Conservation (phyloP, 257 asterid species). For the Lycium barbarum region DNA sequence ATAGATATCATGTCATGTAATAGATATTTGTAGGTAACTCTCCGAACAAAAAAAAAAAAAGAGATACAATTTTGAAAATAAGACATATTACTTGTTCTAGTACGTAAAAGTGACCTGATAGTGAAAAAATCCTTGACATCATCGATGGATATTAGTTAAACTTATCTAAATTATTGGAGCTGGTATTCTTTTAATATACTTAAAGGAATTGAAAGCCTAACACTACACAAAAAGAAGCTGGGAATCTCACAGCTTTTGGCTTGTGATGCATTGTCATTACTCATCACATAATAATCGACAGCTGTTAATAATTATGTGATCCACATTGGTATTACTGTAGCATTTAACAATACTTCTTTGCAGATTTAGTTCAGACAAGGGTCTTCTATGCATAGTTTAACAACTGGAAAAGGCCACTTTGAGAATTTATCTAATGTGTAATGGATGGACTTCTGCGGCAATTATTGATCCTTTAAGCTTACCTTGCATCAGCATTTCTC, state of each 20-base stretch:
- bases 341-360: not conserved
- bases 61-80: too few relatives aligned
- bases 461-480: slow-evolving; percentile 28
- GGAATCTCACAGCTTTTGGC: slow-evolving; percentile 30
- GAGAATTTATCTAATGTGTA: slow-evolving; percentile 1
- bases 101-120: too few relatives aligned
- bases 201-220: not conserved
- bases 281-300: slow-evolving; percentile 4
- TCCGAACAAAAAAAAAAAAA: too few relatives aligned
- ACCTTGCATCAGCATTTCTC: slow-evolving; percentile 2
- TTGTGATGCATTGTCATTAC: slow-evolving; percentile 5
- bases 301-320: slow-evolving; percentile 27
- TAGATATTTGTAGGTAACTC: too few relatives aligned
- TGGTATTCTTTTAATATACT: not conserved
- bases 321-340: slow-evolving; percentile 22
- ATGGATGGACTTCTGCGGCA: slow-evolving; percentile 21
- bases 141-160: not conserved
- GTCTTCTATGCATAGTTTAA: slow-evolving; percentile 22
- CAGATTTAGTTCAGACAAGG: not conserved
- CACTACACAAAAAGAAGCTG: not conserved
- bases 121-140: too few relatives aligned
- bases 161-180: not conserved
- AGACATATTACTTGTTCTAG: not conserved
- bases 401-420: slow-evolving; percentile 26
- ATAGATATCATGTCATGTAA: too few relatives aligned